Conservation (phyloP, 805 yeast genomes). For the Saccharomycopsis fibuligera region DNA sequence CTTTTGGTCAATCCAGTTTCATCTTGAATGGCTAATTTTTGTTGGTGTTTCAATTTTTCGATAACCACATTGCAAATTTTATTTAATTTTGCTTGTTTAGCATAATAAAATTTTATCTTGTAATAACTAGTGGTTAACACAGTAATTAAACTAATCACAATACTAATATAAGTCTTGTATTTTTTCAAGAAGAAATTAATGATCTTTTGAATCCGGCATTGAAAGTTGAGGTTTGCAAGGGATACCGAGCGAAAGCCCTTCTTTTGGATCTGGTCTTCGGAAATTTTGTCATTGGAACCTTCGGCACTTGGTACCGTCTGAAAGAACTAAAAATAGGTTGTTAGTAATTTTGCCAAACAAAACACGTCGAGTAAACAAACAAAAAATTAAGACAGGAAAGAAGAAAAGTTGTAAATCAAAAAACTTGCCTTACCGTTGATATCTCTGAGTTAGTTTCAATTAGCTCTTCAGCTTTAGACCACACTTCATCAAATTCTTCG, state of each 20-base stretch:
- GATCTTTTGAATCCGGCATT: constrained; percentile 50
- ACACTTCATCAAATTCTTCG: constrained; percentile 64
- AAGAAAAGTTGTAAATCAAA: constrained; percentile 16
- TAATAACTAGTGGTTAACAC: constrained; percentile 28
- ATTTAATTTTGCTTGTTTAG: constrained; percentile 37
- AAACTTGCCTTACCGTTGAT: constrained; percentile 71
- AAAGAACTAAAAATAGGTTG: constrained; percentile 13
- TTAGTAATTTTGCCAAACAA: background rate
- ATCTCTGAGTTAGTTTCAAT: constrained; percentile 59
- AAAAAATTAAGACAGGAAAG: background rate
- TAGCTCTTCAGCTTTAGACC: constrained; percentile 58
- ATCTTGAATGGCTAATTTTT: constrained; percentile 30
- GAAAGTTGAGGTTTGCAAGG: constrained; percentile 52
- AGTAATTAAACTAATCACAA: constrained; percentile 16
- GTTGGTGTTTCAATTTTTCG: constrained; percentile 43
- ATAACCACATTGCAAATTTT: constrained; percentile 43
- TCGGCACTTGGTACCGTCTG: constrained; percentile 10
- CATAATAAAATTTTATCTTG: constrained; percentile 33
- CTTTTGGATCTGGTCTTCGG: constrained; percentile 26
- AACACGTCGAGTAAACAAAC: background rate
- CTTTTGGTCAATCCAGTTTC: constrained; percentile 32
- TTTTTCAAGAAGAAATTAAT: constrained; percentile 34
- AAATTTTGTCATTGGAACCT: constrained; percentile 13
- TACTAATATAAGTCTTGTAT: constrained; percentile 24
- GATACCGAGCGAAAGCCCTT: constrained; percentile 68